Percentiles rank a stretch among this genome's conserved stretches.
Evolutionary conservation across 2,329 filamentous ascomycete species (phyloP).

Genomic region (Fusarium zealandicum): DNA sequence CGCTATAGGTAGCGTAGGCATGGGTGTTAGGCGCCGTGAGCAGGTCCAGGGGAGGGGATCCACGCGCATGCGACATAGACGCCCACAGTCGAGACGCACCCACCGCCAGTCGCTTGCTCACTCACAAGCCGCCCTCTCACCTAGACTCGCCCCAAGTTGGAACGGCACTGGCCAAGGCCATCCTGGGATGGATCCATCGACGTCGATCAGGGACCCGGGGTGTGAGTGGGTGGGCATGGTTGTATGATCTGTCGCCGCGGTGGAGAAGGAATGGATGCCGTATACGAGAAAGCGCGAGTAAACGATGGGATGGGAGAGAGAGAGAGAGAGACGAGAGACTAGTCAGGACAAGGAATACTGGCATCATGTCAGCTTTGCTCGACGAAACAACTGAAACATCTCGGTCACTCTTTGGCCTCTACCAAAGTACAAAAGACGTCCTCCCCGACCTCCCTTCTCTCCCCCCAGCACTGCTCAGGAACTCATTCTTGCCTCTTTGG

Average conservation of each 20-base stretch:
- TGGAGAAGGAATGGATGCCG: too few species aligned
- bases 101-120: constrained; percentile 28
- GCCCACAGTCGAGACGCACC: constrained; percentile 36
- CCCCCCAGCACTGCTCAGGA: constrained; percentile 38
- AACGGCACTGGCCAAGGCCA: neutral
- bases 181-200: too few species aligned
- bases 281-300: too few species aligned
- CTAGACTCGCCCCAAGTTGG: constrained; percentile 17
- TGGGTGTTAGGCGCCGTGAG: constrained; percentile 23
- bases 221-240: constrained; percentile 3
- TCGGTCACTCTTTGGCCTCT: constrained; percentile 6
- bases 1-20: neutral
- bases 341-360: neutral
- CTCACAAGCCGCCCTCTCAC: constrained; percentile 1
- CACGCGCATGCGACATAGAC: constrained; percentile 36
- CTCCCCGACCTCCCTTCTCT: constrained; percentile 16
- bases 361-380: neutral
- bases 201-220: constrained; percentile 2
- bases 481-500: constrained; percentile 28
- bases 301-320: constrained; percentile 9
- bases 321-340: constrained; percentile 21
- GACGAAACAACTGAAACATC: constrained; percentile 37
- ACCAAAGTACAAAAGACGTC: constrained; percentile 33
- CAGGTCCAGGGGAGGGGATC: neutral
- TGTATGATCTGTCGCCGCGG: constrained; percentile 24